Percentiles rank a stretch among this genome's conserved stretches.
phyloP scores from a whole-genome alignment of 176 grass and related monocot species.

The Musa itinerans region DNA sequence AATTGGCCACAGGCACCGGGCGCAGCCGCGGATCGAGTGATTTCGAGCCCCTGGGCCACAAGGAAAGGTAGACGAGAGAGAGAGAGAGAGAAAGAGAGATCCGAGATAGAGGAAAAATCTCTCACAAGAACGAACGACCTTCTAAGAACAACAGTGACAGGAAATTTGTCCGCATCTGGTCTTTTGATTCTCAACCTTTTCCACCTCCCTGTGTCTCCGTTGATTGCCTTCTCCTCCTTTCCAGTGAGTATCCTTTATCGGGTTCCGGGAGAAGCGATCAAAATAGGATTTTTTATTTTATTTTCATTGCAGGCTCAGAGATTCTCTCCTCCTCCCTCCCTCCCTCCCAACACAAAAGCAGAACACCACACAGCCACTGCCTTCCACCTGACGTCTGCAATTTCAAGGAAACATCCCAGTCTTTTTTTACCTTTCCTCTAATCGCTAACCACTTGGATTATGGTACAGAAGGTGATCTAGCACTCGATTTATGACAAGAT shows the following conservation, averaged over 20 bases:
- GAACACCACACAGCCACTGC: no score
- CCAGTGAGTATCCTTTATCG: slow-evolving; percentile 1
- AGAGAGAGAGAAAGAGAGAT: slow-evolving; percentile 10
- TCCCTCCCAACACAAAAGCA: neutral
- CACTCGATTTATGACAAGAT: neutral
- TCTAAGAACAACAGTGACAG: slow-evolving; percentile 53
- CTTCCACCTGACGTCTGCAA: no score
- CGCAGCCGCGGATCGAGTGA: slow-evolving; percentile 4
- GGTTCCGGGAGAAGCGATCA: neutral
- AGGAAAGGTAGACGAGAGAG: neutral
- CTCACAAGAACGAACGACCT: slow-evolving; percentile 33
- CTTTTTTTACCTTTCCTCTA: neutral
- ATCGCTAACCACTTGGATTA: neutral
- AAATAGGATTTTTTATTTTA: neutral
- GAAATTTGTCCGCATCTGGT: slow-evolving; percentile 55
- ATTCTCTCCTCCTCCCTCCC: neutral
- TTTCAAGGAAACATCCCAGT: no score
- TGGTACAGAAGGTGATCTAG: neutral
- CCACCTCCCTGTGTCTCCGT: neutral
- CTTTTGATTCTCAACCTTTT: slow-evolving; percentile 36
- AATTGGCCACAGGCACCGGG: neutral
- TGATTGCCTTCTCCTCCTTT: slow-evolving; percentile 5
- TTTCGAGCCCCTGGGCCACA: neutral
- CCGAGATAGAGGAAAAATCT: slow-evolving; percentile 14
- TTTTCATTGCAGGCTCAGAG: neutral